Conservation (phyloP, 345 rosid genomes). For the Murraya paniculata region DNA sequence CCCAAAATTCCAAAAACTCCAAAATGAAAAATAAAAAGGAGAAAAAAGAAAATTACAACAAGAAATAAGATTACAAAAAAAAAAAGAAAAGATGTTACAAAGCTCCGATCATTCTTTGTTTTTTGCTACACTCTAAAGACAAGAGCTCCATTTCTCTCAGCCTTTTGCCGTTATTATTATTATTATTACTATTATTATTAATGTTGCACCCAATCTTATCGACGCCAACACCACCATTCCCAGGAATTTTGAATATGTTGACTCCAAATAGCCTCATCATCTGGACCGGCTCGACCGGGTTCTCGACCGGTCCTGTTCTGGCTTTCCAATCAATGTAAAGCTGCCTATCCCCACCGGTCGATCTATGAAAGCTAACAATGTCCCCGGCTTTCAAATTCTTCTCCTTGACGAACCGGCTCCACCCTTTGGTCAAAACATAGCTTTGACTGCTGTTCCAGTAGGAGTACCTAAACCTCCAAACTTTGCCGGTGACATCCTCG, state of each 20-base stretch:
- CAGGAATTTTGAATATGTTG: constrained; percentile 55
- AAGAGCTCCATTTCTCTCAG: constrained; percentile 52
- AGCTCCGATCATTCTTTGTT: constrained; percentile 62
- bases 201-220: constrained; percentile 32
- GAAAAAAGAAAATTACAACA: not conserved
- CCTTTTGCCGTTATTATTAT: constrained; percentile 53
- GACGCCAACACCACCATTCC: constrained; percentile 18
- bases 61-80: not conserved
- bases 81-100: constrained; percentile 44
- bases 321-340: constrained; percentile 59
- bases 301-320: constrained; percentile 25
- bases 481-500: constrained; percentile 66
- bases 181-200: constrained; percentile 20
- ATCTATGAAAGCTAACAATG: constrained; percentile 67
- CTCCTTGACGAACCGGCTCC: constrained; percentile 93
- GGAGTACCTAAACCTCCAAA: constrained; percentile 92
- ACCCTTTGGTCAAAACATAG: constrained; percentile 89
- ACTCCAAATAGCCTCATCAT: constrained; percentile 79
- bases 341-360: constrained; percentile 68
- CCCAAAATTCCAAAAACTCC: constrained; percentile 15
- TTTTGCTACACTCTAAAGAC: constrained; percentile 60
- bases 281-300: constrained; percentile 39
- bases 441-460: constrained; percentile 98
- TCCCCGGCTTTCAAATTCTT: constrained; percentile 80
- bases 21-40: not conserved